phyloP scores from a whole-genome alignment of 2,329 filamentous ascomycete genomes.

The Mycosphaerella sp. region DNA sequence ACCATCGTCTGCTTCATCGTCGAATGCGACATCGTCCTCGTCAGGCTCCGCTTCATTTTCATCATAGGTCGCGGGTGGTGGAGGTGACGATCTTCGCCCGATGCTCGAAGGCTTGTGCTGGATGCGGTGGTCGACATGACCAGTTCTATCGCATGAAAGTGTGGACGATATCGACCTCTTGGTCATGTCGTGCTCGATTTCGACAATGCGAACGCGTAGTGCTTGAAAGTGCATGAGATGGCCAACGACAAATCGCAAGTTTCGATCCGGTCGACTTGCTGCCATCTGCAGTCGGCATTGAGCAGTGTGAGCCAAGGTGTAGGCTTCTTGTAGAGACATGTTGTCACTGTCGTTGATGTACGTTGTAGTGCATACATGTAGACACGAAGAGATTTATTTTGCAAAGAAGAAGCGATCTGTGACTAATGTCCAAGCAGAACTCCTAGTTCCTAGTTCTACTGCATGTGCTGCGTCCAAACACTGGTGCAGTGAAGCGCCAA shows the following conservation, averaged over 20 bases:
- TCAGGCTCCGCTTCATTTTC: conserved; percentile 20
- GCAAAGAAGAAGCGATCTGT: conserved; percentile 12
- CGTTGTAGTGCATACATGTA: neutral
- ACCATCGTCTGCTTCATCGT: conserved; percentile 26
- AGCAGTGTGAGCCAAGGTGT: conserved; percentile 33
- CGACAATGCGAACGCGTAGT: conserved; percentile 32
- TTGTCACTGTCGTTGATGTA: conserved; percentile 12
- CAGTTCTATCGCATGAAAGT: conserved; percentile 27
- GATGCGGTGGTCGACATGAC: conserved; percentile 19
- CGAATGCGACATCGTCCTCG: conserved; percentile 20
- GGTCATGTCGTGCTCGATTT: conserved; percentile 33
- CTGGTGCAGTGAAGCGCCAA: neutral
- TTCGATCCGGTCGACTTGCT: conserved; percentile 31
- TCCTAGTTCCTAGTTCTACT: no score
- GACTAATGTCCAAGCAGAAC: no score
- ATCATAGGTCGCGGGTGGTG: conserved; percentile 16
- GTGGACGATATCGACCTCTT: conserved; percentile 20
- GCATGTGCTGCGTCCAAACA: neutral
- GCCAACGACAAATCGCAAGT: conserved; percentile 34
- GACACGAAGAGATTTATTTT: conserved; percentile 10
- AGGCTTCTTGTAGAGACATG: conserved; percentile 35
- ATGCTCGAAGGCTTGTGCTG: conserved; percentile 22
- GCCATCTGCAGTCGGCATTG: conserved; percentile 33
- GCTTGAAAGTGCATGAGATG: conserved; percentile 35
- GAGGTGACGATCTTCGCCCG: conserved; percentile 26